phyloP scores from a whole-genome alignment of 768 basidiomycete genomes.

The Bullera alba region DNA sequence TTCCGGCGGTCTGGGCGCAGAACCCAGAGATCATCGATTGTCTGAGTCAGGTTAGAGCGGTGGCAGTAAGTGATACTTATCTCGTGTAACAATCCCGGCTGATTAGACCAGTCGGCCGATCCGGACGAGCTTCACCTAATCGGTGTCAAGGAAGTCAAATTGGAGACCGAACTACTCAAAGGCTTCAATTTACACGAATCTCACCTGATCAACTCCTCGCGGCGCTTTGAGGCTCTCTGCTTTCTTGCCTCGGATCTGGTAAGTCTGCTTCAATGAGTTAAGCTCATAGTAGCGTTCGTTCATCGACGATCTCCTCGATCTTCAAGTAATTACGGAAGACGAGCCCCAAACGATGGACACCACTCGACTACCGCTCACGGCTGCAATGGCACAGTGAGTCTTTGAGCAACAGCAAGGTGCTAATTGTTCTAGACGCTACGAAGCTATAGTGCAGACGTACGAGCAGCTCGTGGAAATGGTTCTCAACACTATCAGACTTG shows the following conservation, averaged over 20 bases:
- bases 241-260: slow-evolving; percentile 81
- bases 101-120: slow-evolving; percentile 19
- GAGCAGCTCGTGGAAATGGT: slow-evolving; percentile 81
- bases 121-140: slow-evolving; percentile 48
- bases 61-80: slow-evolving; percentile 50
- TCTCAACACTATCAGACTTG: slow-evolving; percentile 76
- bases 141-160: slow-evolving; percentile 67
- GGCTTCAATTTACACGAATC: slow-evolving; percentile 54
- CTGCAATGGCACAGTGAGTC: slow-evolving; percentile 79
- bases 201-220: slow-evolving; percentile 64
- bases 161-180: slow-evolving; percentile 64
- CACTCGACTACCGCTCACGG: slow-evolving; percentile 65
- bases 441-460: slow-evolving; percentile 82
- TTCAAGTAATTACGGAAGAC: slow-evolving; percentile 49
- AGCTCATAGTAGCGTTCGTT: slow-evolving; percentile 84
- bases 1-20: slow-evolving; percentile 66
- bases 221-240: slow-evolving; percentile 68
- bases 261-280: no score
- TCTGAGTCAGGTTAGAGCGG: slow-evolving; percentile 58
- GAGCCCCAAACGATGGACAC: slow-evolving; percentile 24
- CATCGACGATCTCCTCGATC: slow-evolving; percentile 58
- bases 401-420: not conserved
- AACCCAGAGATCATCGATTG: slow-evolving; percentile 68
- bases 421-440: slow-evolving; percentile 62
- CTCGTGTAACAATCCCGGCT: no score